Conservation (phyloP, 148 eudicot species). For the Mesembryanthemum crystallinum region DNA sequence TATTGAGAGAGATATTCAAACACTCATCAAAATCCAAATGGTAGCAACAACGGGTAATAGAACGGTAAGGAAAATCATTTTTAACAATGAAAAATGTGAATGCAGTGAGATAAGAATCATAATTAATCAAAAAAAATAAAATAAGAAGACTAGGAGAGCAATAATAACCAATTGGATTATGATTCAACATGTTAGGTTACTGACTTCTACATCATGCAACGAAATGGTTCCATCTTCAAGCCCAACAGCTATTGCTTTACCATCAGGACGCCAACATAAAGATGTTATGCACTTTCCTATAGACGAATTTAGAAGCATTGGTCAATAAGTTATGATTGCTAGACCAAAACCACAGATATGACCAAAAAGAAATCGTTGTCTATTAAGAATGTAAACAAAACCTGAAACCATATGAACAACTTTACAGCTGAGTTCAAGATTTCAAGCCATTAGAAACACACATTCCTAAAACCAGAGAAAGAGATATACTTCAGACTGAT, state of each 20-base stretch:
- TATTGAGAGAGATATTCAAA: background rate
- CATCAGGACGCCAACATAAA: conserved; percentile 99
- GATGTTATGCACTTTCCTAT: conserved; percentile 82
- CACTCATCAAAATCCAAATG: background rate
- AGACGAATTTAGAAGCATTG: conserved; percentile 15
- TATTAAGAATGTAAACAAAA: background rate
- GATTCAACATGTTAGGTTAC: conserved; percentile 28
- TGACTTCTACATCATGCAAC: conserved; percentile 94
- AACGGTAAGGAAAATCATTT: background rate
- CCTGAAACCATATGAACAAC: background rate
- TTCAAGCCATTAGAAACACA: background rate
- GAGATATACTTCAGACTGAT: background rate
- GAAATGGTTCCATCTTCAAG: conserved; percentile 93
- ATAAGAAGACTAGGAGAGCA: background rate
- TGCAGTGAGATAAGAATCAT: background rate
- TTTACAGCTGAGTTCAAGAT: background rate
- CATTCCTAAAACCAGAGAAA: background rate
- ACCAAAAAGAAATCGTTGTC: background rate
- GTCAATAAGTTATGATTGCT: background rate
- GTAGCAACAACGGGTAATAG: background rate
- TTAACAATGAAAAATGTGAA: background rate
- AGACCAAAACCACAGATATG: background rate
- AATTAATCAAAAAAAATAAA: background rate
- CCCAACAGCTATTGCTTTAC: conserved; percentile 92
- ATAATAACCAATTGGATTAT: background rate